Percentiles rank a stretch among this genome's conserved stretches.
phyloP scores from a whole-genome alignment of 2,329 filamentous ascomycete species.

The Pseudocercospora cruenta region DNA sequence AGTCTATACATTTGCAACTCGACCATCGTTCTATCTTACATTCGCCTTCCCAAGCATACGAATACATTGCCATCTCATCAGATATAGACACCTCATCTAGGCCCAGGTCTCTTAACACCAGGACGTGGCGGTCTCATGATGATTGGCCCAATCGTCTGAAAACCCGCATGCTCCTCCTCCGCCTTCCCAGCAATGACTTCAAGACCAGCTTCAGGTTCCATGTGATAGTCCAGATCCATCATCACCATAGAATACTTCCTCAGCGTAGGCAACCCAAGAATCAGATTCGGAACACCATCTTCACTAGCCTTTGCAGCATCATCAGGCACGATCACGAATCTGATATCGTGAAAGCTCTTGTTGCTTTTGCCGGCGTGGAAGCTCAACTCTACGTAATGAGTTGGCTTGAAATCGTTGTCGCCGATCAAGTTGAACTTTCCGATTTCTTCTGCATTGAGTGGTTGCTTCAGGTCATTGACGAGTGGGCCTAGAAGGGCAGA shows the following conservation, averaged over 20 bases:
- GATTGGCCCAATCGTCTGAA: neutral
- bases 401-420: conserved; percentile 20
- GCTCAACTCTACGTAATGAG: conserved; percentile 20
- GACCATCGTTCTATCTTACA: neutral
- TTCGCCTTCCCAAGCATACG: neutral
- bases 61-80: neutral
- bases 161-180: conserved; percentile 10
- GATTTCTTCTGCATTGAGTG: conserved; percentile 6
- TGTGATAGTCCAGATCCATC: conserved; percentile 23
- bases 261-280: conserved; percentile 19
- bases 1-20: neutral
- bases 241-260: conserved; percentile 22
- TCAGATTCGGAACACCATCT: conserved; percentile 26
- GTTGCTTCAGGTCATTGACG: conserved; percentile 6
- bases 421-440: conserved; percentile 19
- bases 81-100: neutral
- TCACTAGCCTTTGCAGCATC: conserved; percentile 10
- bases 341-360: conserved; percentile 17
- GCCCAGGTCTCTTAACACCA: neutral
- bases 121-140: neutral
- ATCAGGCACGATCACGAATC: conserved; percentile 22
- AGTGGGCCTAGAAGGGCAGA: conserved; percentile 12
- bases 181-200: conserved; percentile 21
- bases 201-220: conserved; percentile 13
- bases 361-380: conserved; percentile 20